phyloP scores from a whole-genome alignment of 305 asterid genomes.

The Fraxinus greggii region DNA sequence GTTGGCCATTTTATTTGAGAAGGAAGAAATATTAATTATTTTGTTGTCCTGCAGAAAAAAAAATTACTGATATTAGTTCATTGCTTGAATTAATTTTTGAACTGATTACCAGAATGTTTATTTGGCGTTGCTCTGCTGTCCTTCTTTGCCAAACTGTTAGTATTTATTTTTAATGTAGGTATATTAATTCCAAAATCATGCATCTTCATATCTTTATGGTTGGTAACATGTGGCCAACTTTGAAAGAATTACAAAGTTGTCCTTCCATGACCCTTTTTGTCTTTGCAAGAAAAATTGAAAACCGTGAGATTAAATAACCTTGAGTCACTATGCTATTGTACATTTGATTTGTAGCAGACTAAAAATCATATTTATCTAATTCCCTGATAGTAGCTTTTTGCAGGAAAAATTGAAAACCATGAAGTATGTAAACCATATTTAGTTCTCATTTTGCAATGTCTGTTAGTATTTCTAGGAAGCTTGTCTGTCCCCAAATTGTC shows the following conservation, averaged over 20 bases:
- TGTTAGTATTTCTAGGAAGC: not conserved
- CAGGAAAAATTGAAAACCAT: not conserved
- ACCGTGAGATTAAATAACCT: not conserved
- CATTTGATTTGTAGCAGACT: not conserved
- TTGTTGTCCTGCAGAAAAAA: not conserved
- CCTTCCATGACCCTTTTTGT: not conserved
- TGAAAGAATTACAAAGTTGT: not conserved
- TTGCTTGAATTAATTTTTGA: not conserved
- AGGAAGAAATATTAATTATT: not conserved
- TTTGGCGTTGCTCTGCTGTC: not conserved
- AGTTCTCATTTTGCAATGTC: not conserved
- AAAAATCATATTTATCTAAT: not conserved
- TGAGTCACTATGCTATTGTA: not conserved
- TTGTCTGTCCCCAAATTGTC: not conserved
- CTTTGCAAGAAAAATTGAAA: not conserved
- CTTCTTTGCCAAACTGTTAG: not conserved
- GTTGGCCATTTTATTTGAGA: not conserved
- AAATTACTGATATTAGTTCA: not conserved
- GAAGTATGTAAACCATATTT: not conserved
- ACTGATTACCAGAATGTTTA: not conserved
- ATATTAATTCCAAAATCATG: not conserved
- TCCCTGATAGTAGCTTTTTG: not conserved
- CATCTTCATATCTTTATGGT: not conserved
- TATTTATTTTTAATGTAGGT: not conserved
- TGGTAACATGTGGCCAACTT: not conserved